A percentile compares a stretch with the other conserved stretches of the same genome.
Evolutionary conservation across 352 stramenopile genomes (phyloP).

Genomic region (Globisporangium echinulatum): DNA sequence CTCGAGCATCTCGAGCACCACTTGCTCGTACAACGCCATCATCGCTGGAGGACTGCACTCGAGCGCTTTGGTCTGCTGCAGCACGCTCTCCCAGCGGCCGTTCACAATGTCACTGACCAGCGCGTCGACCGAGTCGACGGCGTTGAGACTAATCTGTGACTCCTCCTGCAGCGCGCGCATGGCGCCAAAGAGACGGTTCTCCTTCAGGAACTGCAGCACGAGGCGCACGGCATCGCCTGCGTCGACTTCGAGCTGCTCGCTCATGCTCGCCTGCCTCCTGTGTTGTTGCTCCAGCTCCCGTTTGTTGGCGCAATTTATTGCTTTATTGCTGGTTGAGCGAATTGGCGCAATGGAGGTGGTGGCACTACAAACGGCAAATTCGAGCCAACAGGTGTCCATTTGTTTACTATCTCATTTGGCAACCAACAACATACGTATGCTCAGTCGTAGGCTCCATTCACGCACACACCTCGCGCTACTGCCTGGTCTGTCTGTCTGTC

Average conservation of each 20-base stretch:
- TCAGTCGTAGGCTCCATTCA: background rate
- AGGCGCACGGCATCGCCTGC: constrained; percentile 81
- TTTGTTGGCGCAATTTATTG: too few species aligned
- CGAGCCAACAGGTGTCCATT: too few species aligned
- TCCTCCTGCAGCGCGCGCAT: constrained; percentile 86
- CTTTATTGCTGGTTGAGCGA: too few species aligned
- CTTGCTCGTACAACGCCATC: constrained; percentile 87
- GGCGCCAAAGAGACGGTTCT: constrained; percentile 82
- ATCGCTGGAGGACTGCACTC: constrained; percentile 64
- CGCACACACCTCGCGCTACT: background rate
- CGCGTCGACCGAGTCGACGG: constrained; percentile 81
- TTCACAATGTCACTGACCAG: constrained; percentile 71
- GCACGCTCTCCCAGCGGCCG: constrained; percentile 86
- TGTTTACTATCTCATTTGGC: too few species aligned
- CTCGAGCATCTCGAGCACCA: constrained; percentile 87
- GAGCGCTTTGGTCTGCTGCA: constrained; percentile 79
- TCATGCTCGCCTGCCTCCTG: constrained; percentile 5
- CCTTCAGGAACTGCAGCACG: constrained; percentile 90
- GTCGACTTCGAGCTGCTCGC: constrained; percentile 48
- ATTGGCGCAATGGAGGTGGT: too few species aligned
- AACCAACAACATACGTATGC: too few species aligned
- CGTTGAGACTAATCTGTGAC: constrained; percentile 80
- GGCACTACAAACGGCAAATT: too few species aligned
- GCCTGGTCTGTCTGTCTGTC: too few species aligned
- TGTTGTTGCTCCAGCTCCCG: background rate